Percentiles rank a stretch among this genome's conserved stretches.
These are phyloP conservation scores for Purshia tridentata DNA, from an alignment of 306 rosid genomes.

Conservation along the genomic window DNA sequence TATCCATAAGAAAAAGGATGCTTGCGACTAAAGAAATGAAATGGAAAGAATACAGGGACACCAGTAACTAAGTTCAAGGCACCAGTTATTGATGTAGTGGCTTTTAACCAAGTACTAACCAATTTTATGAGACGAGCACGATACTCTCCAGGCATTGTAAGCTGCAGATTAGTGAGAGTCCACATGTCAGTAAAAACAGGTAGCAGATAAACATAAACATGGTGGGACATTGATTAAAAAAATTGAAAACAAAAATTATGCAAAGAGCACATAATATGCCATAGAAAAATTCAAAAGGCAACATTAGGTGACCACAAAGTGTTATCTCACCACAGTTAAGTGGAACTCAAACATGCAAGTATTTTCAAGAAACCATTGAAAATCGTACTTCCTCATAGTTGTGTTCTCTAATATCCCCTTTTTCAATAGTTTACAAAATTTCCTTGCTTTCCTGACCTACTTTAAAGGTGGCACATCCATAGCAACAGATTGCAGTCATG, in stretches of 20 bases:
- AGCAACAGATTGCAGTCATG: background rate
- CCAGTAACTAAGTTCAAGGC: slow-evolving; percentile 1
- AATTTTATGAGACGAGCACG: slow-evolving; percentile 81
- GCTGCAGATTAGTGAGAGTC: slow-evolving; percentile 47
- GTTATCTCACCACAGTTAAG: background rate
- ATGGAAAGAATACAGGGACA: background rate
- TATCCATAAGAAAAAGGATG: background rate
- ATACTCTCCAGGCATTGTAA: slow-evolving; percentile 79
- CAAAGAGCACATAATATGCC: background rate
- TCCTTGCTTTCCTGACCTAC: background rate
- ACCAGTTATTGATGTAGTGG: background rate
- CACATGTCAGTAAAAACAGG: slow-evolving; percentile 16
- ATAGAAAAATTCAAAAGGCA: background rate
- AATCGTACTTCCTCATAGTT: background rate
- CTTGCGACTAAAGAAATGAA: background rate
- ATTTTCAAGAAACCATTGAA: background rate
- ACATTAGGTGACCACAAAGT: background rate
- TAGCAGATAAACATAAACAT: background rate
- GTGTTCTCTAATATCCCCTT: background rate
- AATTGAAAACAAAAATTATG: background rate
- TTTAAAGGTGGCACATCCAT: background rate
- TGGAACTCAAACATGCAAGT: background rate
- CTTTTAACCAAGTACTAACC: slow-evolving; percentile 50
- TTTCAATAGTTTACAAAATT: background rate
- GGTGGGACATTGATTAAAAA: slow-evolving; percentile 10